A percentile compares a stretch with the other conserved stretches of the same genome.
Evolutionary conservation across 2,329 filamentous ascomycete genomes (phyloP).

Genomic region (Beauveria brongniartii): DNA sequence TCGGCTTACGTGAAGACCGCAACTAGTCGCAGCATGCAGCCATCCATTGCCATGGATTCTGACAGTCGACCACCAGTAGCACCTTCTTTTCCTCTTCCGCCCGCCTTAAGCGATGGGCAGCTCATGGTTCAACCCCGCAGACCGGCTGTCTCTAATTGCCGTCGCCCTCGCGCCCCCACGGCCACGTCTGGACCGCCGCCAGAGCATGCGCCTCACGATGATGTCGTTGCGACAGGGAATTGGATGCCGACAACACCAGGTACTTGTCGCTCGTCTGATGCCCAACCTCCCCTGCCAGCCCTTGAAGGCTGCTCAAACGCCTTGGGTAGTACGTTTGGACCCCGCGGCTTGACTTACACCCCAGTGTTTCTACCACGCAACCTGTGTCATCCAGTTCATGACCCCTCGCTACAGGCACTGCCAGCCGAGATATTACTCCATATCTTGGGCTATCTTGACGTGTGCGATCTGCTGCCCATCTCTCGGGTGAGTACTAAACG

Average conservation of each 20-base stretch:
- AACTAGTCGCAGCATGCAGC: conserved; percentile 8
- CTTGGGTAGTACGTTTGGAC: neutral
- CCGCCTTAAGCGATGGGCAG: neutral
- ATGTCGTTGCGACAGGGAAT: conserved; percentile 1
- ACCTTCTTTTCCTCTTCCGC: neutral
- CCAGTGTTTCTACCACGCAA: conserved; percentile 2
- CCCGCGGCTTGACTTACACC: conserved; percentile 7
- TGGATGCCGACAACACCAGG: neutral
- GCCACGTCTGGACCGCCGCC: conserved; percentile 1
- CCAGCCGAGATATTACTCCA: conserved; percentile 51
- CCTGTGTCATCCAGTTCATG: neutral
- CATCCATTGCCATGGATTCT: conserved; percentile 5
- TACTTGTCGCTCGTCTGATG: conserved; percentile 8
- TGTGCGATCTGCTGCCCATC: conserved; percentile 45
- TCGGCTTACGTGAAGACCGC: neutral
- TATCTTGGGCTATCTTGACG: conserved; percentile 48
- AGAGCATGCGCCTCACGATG: neutral
- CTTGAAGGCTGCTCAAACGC: neutral
- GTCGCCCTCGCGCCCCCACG: conserved; percentile 2
- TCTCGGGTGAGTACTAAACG: conserved; percentile 41
- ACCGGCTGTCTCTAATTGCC: neutral
- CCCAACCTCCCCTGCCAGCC: conserved; percentile 8
- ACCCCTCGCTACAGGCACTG: conserved; percentile 20
- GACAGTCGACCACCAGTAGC: neutral
- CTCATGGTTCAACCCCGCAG: conserved; percentile 2